phyloP scores from a whole-genome alignment of 1,284 basidiomycete species.

The Macrocystidia cucumis region DNA sequence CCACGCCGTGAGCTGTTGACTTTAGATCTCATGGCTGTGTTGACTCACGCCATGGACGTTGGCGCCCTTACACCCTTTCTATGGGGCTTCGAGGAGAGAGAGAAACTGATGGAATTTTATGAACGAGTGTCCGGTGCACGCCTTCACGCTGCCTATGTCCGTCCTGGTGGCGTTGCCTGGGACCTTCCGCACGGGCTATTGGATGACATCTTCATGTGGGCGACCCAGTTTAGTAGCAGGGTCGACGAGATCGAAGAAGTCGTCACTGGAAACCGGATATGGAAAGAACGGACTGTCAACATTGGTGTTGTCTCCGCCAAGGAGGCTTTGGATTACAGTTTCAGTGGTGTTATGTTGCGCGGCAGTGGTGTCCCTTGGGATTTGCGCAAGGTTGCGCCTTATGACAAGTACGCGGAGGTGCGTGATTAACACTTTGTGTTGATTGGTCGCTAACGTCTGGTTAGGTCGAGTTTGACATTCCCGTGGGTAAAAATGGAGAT shows the following conservation, averaged over 20 bases:
- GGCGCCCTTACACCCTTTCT: slow-evolving; percentile 98
- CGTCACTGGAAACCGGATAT: slow-evolving; percentile 95
- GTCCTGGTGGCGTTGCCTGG: slow-evolving; percentile 97
- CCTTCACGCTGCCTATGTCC: slow-evolving; percentile 95
- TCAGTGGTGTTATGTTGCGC: slow-evolving; percentile 96
- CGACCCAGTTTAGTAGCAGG: slow-evolving; percentile 87
- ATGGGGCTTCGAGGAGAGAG: slow-evolving; percentile 99
- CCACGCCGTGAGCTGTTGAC: background rate
- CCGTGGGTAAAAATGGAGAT: slow-evolving; percentile 94
- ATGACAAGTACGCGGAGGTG: slow-evolving; percentile 95
- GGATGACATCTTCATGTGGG: slow-evolving; percentile 98
- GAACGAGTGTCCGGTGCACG: slow-evolving; percentile 98
- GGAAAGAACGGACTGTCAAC: slow-evolving; percentile 92
- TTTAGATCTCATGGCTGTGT: slow-evolving; percentile 91
- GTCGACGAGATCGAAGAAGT: slow-evolving; percentile 99
- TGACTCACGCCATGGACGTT: slow-evolving; percentile 95
- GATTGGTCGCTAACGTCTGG: background rate
- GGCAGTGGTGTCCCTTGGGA: slow-evolving; percentile 97
- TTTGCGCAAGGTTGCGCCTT: slow-evolving; percentile 86
- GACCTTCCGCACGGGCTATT: slow-evolving; percentile 95
- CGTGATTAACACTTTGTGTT: slow-evolving; percentile 10
- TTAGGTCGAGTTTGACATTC: slow-evolving; percentile 95
- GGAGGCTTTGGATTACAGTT: slow-evolving; percentile 89
- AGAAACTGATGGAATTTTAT: slow-evolving; percentile 99
- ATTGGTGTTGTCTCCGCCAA: slow-evolving; percentile 90